A percentile compares a stretch with the other conserved stretches of the same genome.
phyloP scores from a whole-genome alignment of 2,329 filamentous ascomycete species.

The Nannizziopsis arthrosporioides region DNA sequence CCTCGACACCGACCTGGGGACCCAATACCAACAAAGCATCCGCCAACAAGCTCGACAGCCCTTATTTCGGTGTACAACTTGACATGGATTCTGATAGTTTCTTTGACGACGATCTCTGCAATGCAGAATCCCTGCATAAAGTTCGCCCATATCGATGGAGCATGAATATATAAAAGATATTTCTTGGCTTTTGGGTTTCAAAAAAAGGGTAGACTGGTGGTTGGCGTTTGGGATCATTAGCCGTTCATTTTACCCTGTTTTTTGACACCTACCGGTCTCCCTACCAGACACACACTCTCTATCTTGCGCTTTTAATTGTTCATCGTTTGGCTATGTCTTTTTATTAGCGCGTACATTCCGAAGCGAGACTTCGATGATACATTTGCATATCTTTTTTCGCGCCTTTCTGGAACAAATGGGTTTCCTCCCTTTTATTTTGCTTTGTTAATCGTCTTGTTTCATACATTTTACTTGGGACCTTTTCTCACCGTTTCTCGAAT shows the following conservation, averaged over 20 bases:
- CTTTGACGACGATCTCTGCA: constrained; percentile 1
- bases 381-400: neutral
- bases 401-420: too few relatives aligned
- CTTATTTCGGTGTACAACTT: constrained; percentile 1
- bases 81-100: constrained; percentile 4
- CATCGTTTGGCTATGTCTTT: neutral
- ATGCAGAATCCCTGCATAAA: constrained; percentile 19
- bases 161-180: constrained; percentile 29
- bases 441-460: too few relatives aligned
- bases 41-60: neutral
- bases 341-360: neutral
- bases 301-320: neutral
- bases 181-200: neutral
- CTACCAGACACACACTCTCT: too few relatives aligned
- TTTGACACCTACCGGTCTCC: neutral
- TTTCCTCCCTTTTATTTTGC: too few relatives aligned
- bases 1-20: constrained; percentile 7
- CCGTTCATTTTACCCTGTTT: neutral
- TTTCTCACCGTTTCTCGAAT: neutral
- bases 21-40: constrained; percentile 19
- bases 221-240: neutral
- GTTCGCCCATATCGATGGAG: constrained; percentile 34
- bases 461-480: neutral
- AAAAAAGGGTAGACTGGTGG: neutral
- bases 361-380: neutral